Evolutionary conservation across 495 filamentous ascomycete species (phyloP).

Genomic region (Amniculicola lignicola): DNA sequence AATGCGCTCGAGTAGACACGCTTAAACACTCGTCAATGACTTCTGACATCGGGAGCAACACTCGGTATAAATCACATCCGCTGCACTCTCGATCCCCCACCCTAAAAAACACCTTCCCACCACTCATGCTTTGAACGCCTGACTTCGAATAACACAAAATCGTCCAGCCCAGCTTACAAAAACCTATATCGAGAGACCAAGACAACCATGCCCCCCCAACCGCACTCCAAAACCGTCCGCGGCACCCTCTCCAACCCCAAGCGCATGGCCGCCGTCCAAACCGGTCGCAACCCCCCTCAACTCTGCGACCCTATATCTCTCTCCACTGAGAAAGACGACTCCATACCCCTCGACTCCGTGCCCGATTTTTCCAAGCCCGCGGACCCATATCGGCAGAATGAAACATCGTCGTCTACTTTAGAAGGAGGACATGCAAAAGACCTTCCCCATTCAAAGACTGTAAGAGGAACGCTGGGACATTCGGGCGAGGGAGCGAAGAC

Average conservation of each 20-base stretch:
- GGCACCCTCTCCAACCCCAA: constrained; percentile 24
- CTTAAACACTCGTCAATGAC: no score
- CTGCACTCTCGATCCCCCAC: no score
- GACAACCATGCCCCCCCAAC: no score
- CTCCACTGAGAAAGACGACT: neutral
- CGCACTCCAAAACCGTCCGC: constrained; percentile 30
- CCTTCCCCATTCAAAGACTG: constrained; percentile 4
- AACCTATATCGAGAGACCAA: no score
- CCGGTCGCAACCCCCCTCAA: neutral
- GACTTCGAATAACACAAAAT: no score
- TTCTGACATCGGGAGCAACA: no score
- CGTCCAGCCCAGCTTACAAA: no score
- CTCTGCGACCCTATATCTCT: constrained; percentile 8
- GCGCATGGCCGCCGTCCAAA: neutral
- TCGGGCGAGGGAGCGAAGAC: neutral
- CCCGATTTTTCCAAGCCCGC: neutral
- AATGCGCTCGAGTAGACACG: no score
- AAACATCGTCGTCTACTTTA: no score
- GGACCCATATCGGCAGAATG: neutral
- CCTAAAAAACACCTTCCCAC: no score
- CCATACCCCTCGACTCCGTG: neutral
- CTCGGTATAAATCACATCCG: no score
- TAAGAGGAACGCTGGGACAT: constrained; percentile 15
- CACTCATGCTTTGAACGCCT: no score
- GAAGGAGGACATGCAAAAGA: neutral